phyloP scores from a whole-genome alignment of 2,329 filamentous ascomycete genomes.

The Pleurostoma richardsiae region DNA sequence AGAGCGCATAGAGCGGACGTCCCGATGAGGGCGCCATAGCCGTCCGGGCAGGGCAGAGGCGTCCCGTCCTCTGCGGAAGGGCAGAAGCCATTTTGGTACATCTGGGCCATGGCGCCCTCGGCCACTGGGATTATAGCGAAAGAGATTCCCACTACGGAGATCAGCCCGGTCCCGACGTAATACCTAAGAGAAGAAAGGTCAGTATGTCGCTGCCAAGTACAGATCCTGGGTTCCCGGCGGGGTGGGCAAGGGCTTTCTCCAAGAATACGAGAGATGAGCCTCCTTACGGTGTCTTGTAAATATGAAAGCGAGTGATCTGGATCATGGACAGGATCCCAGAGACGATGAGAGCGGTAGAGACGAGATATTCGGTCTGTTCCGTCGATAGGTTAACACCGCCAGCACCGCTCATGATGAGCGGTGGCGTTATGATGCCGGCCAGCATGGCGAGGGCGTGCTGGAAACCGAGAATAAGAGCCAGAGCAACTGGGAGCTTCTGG shows the following conservation, averaged over 20 bases:
- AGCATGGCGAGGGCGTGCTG: constrained; percentile 78
- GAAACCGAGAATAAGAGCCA: constrained; percentile 70
- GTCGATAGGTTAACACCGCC: constrained; percentile 58
- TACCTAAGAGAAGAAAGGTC: constrained; percentile 41
- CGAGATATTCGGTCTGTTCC: constrained; percentile 67
- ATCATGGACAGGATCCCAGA: constrained; percentile 69
- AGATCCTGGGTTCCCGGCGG: background rate
- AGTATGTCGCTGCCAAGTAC: too few relatives aligned
- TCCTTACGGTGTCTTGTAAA: constrained; percentile 56
- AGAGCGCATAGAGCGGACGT: constrained; percentile 61
- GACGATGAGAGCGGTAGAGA: constrained; percentile 74
- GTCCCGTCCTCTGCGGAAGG: constrained; percentile 54
- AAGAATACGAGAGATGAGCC: background rate
- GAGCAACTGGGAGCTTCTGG: constrained; percentile 69
- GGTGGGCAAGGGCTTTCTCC: background rate
- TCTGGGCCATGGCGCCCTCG: constrained; percentile 66
- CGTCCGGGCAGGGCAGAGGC: constrained; percentile 68
- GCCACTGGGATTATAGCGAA: constrained; percentile 74
- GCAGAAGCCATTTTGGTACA: constrained; percentile 71
- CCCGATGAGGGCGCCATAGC: constrained; percentile 71
- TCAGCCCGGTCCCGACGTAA: constrained; percentile 71
- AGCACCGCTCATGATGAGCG: constrained; percentile 62
- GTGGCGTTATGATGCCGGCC: constrained; percentile 71
- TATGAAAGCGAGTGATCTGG: constrained; percentile 73
- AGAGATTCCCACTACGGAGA: constrained; percentile 75